Evolutionary conservation across 768 basidiomycete genomes (phyloP).

Genomic region (Mycena rosella): DNA sequence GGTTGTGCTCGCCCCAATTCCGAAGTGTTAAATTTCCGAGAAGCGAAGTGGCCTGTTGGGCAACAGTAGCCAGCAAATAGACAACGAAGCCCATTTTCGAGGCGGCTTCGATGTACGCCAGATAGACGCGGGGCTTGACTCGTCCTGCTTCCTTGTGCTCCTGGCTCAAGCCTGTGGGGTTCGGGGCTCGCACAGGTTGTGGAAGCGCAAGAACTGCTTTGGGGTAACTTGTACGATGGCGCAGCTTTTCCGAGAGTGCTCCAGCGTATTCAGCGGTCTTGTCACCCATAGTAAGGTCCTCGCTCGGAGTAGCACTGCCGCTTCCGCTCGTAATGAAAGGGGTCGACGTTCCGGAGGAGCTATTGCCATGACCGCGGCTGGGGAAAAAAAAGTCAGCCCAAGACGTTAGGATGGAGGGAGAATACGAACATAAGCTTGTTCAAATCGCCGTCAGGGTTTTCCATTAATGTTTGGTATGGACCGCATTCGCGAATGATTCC

Average conservation of each 20-base stretch:
- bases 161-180: constrained; percentile 65
- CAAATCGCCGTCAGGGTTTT: constrained; percentile 73
- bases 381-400: neutral
- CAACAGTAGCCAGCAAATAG: constrained; percentile 67
- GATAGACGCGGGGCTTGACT: constrained; percentile 84
- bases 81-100: constrained; percentile 78
- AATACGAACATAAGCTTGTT: constrained; percentile 78
- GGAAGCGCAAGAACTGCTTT: constrained; percentile 64
- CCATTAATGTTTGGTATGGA: constrained; percentile 70
- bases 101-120: constrained; percentile 82
- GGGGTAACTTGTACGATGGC: constrained; percentile 67
- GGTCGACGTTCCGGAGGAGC: constrained; percentile 64
- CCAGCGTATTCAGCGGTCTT: constrained; percentile 42
- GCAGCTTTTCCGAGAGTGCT: constrained; percentile 67
- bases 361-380: constrained; percentile 58
- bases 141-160: constrained; percentile 86
- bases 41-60: constrained; percentile 73
- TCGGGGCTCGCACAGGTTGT: constrained; percentile 52
- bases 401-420: neutral
- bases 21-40: constrained; percentile 76
- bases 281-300: constrained; percentile 43
- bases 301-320: constrained; percentile 51
- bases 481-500: constrained; percentile 87
- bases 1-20: constrained; percentile 86
- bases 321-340: constrained; percentile 58